Evolutionary conservation across 768 basidiomycete species (phyloP).

Genomic region (Calocybe indica): DNA sequence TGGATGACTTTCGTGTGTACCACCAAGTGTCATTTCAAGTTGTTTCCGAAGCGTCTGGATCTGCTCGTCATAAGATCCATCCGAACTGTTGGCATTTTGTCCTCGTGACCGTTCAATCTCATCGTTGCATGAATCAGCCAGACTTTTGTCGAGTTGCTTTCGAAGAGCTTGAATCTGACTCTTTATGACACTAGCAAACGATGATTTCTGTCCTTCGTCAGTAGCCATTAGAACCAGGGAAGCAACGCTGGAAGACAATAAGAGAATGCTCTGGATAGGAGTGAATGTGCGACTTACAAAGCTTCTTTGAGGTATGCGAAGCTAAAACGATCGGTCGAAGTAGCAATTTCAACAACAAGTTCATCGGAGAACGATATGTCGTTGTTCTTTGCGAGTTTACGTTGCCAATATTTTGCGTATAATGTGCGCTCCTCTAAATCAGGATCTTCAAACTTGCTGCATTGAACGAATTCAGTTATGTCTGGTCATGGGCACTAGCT

Average conservation of each 20-base stretch:
- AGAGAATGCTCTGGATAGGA: neutral
- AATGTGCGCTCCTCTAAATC: slow-evolving; percentile 53
- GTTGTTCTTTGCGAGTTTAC: slow-evolving; percentile 60
- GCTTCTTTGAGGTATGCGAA: slow-evolving; percentile 89
- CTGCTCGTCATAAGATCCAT: too few species aligned
- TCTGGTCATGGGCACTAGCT: neutral
- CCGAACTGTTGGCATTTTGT: too few species aligned
- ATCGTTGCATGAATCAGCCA: too few species aligned
- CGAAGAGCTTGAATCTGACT: slow-evolving; percentile 55
- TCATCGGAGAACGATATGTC: slow-evolving; percentile 62
- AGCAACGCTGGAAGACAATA: slow-evolving; percentile 49
- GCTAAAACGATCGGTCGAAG: slow-evolving; percentile 61
- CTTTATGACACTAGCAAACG: slow-evolving; percentile 48
- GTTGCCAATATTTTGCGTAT: slow-evolving; percentile 78
- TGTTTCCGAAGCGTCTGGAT: too few species aligned
- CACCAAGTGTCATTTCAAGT: too few species aligned
- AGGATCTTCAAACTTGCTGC: slow-evolving; percentile 72
- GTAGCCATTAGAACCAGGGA: slow-evolving; percentile 61
- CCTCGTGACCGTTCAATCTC: too few species aligned
- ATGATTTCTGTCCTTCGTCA: slow-evolving; percentile 38
- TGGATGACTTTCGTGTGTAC: too few species aligned
- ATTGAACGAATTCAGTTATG: neutral
- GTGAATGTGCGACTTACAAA: slow-evolving; percentile 52
- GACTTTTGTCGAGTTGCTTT: slow-evolving; percentile 53
- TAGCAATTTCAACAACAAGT: slow-evolving; percentile 55